Conservation (phyloP, 179 eudicot genomes). For the Heliamphora pulchella region DNA sequence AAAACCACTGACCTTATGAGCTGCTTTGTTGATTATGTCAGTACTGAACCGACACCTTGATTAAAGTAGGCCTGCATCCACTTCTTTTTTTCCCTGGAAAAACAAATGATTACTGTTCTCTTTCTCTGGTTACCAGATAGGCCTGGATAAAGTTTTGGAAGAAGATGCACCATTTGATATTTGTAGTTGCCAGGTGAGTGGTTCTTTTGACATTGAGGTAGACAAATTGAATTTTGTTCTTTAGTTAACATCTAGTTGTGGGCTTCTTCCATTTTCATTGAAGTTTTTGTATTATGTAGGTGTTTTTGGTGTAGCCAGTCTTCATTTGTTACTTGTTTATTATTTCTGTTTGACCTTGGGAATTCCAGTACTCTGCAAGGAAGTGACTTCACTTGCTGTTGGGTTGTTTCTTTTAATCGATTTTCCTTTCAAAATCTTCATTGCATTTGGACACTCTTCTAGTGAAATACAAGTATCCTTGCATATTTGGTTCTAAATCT, state of each 20-base stretch:
- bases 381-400: neutral
- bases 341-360: neutral
- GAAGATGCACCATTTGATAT: conserved; percentile 94
- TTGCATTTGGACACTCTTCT: neutral
- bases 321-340: neutral
- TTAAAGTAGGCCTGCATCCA: neutral
- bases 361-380: neutral
- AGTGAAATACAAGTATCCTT: neutral
- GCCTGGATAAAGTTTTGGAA: conserved; percentile 62
- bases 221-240: neutral
- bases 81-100: neutral
- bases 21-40: conserved; percentile 3
- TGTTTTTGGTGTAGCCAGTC: conserved; percentile 1
- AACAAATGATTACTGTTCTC: neutral
- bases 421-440: neutral
- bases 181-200: conserved; percentile 89
- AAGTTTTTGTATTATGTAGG: neutral
- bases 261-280: neutral
- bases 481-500: neutral
- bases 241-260: neutral
- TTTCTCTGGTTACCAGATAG: conserved; percentile 47
- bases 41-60: neutral
- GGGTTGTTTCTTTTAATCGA: neutral
- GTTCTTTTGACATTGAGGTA: neutral
- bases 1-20: neutral